A percentile compares a stretch with the other conserved stretches of the same genome.
Conservation (phyloP, 2,329 filamentous ascomycete species). For the Cordyceps sp. region DNA sequence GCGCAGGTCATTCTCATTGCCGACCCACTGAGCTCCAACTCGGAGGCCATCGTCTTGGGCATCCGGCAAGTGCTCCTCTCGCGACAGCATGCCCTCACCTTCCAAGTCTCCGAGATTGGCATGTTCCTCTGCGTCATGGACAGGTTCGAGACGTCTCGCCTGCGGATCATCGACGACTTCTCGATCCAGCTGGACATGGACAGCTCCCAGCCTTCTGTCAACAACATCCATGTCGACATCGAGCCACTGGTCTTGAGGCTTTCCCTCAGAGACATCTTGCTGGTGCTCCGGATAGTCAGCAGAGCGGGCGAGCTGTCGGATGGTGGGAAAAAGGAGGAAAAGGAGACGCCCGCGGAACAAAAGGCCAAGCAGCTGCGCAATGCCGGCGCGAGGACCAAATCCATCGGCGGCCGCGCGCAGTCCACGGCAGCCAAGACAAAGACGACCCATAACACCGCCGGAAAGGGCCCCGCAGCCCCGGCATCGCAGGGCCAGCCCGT, state of each 20-base stretch:
- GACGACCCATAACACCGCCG: slow-evolving; percentile 17
- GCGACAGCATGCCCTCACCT: slow-evolving; percentile 81
- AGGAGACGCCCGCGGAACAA: slow-evolving; percentile 25
- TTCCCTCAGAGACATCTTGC: slow-evolving; percentile 83
- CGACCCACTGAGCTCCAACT: slow-evolving; percentile 76
- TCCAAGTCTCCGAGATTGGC: slow-evolving; percentile 85
- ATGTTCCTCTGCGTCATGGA: slow-evolving; percentile 99
- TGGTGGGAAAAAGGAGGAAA: slow-evolving; percentile 31
- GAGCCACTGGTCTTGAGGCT: slow-evolving; percentile 83
- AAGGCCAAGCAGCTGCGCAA: slow-evolving; percentile 38
- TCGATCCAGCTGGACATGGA: slow-evolving; percentile 84
- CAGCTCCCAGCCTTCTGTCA: slow-evolving; percentile 41
- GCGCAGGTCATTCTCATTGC: slow-evolving; percentile 94
- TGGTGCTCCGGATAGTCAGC: slow-evolving; percentile 82
- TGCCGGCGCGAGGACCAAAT: slow-evolving; percentile 33
- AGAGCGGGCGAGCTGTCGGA: slow-evolving; percentile 77
- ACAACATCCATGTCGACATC: slow-evolving; percentile 70
- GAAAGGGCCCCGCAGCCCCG: slow-evolving; percentile 9
- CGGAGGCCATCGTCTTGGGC: slow-evolving; percentile 87
- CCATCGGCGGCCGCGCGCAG: slow-evolving; percentile 37
- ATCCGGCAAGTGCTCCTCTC: slow-evolving; percentile 88
- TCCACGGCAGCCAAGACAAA: slow-evolving; percentile 32
- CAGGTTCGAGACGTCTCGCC: slow-evolving; percentile 74
- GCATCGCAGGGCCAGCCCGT: slow-evolving; percentile 4
- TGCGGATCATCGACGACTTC: slow-evolving; percentile 94